Conservation (phyloP, 2,329 filamentous ascomycete genomes). For the Stagonosporopsis vannaccii region DNA sequence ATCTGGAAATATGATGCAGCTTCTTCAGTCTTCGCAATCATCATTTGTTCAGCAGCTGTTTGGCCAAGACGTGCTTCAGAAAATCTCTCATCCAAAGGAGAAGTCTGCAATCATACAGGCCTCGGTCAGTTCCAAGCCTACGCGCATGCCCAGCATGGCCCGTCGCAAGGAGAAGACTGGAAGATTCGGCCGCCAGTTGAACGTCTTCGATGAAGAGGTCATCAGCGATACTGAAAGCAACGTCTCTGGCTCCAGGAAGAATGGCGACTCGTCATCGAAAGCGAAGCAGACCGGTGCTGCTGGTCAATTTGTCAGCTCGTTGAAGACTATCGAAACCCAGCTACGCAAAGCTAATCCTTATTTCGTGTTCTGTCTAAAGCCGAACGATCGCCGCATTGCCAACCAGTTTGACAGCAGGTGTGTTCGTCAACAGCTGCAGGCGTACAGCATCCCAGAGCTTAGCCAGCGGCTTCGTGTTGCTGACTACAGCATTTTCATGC, state of each 20-base stretch:
- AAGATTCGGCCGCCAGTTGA: conserved; percentile 53
- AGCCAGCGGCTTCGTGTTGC: conserved; percentile 90
- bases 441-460: conserved; percentile 95
- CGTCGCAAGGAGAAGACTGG: conserved; percentile 71
- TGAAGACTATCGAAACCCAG: conserved; percentile 91
- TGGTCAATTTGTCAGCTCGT: conserved; percentile 85
- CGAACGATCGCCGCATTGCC: conserved; percentile 94
- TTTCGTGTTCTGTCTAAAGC: conserved; percentile 96
- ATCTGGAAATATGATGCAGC: conserved; percentile 92
- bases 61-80: conserved; percentile 93
- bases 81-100: conserved; percentile 91
- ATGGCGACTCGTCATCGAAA: conserved; percentile 43
- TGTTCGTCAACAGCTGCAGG: conserved; percentile 91
- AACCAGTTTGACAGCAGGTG: conserved; percentile 99
- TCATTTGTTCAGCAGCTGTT: conserved; percentile 90
- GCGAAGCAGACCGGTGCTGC: conserved; percentile 86
- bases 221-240: conserved; percentile 52
- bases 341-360: conserved; percentile 89
- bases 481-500: conserved; percentile 94
- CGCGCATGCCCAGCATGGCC: conserved; percentile 91
- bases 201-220: conserved; percentile 56
- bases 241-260: conserved; percentile 52
- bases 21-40: conserved; percentile 87
- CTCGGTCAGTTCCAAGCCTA: conserved; percentile 92
- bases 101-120: conserved; percentile 92